phyloP scores from a whole-genome alignment of 805 yeast genomes.

The Ogataea ganodermae region DNA sequence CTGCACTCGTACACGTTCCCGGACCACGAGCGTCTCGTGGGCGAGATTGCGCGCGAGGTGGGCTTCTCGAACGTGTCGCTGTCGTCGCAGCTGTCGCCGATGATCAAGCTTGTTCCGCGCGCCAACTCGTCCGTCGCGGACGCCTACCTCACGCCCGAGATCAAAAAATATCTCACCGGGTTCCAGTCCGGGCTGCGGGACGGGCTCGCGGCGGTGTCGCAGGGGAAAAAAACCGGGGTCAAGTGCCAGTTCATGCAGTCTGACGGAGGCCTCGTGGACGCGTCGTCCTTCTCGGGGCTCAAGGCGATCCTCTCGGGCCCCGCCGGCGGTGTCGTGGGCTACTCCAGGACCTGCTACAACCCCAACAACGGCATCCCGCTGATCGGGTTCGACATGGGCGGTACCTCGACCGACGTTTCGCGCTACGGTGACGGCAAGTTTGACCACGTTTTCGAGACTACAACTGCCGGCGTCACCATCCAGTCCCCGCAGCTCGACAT shows the following conservation, averaged over 20 bases:
- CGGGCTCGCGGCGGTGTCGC: constrained; percentile 42
- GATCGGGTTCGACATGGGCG: constrained; percentile 89
- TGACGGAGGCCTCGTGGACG: constrained; percentile 92
- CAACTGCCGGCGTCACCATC: constrained; percentile 80
- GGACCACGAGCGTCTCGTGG: constrained; percentile 64
- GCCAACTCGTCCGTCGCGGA: constrained; percentile 80
- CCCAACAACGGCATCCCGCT: constrained; percentile 56
- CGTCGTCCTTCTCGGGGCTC: constrained; percentile 80
- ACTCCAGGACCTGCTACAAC: constrained; percentile 77
- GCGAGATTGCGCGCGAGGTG: constrained; percentile 56
- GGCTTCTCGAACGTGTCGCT: constrained; percentile 73
- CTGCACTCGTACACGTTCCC: constrained; percentile 75
- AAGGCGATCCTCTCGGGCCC: constrained; percentile 93
- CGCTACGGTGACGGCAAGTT: constrained; percentile 65
- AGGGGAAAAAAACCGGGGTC: constrained; percentile 43
- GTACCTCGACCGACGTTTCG: constrained; percentile 85
- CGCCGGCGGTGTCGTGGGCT: constrained; percentile 97
- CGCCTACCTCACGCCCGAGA: constrained; percentile 81
- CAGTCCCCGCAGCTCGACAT: constrained; percentile 85
- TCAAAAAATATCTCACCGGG: constrained; percentile 60
- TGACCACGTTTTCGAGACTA: constrained; percentile 80
- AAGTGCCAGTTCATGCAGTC: constrained; percentile 89
- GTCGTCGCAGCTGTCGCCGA: constrained; percentile 70
- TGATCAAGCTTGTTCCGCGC: constrained; percentile 75
- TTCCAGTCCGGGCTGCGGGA: constrained; percentile 63